Base-by-base conservation (phyloP, 1,139 yeast species). In the Taphrina sp. region DNA sequence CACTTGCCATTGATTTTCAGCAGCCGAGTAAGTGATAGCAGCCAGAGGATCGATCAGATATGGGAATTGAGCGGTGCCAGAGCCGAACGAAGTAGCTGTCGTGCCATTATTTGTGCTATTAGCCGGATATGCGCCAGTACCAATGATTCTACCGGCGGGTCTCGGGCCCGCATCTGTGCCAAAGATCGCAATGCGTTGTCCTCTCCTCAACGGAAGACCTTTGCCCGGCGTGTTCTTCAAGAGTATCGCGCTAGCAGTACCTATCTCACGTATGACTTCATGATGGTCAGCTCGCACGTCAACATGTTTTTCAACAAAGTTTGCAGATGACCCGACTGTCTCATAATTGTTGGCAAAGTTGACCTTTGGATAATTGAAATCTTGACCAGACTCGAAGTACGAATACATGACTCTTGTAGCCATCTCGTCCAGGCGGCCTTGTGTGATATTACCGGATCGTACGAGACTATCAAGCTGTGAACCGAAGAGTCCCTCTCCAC, bases 391-490 rank as follows among this genome's bases (percentile, higher is more conserved):
- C 33, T 62, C 61, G 66, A 76, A 79, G 64, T 79, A 81, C 0
- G 85, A 78, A 0, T 82, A 83, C 61, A 81, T 66, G 29, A 81
- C 76, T 60, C 85, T 69, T 5, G 76, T 74, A 0, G 74, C 84
- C 85, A 81, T 81, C 63, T 81, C 85, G 64, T 80, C 77, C 33
- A 81, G 69, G 60, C 85, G 70, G 58, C 73, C 71, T 60, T 77
- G 79, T 1, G 82, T 77, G 4, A 81, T 67, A 0, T 85, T 77
- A 28, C 76, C 76, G 65, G 81, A 80, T 64, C 76, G 76, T 3
- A 80, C 74, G 0, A 82, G 77, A 56, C 76, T 66, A 0, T 85
- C 79, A 57, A 81, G 69, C 34, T 77, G 68, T 1, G 81, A 77
- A 0, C 85, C 85, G 58, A 72, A 75, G 0, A 83, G 76, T 5